Evolutionary conservation across 2,329 filamentous ascomycete species (phyloP), one percentile per base, ranked within the genome.

Genomic region (Cercospora berteroae): DNA sequence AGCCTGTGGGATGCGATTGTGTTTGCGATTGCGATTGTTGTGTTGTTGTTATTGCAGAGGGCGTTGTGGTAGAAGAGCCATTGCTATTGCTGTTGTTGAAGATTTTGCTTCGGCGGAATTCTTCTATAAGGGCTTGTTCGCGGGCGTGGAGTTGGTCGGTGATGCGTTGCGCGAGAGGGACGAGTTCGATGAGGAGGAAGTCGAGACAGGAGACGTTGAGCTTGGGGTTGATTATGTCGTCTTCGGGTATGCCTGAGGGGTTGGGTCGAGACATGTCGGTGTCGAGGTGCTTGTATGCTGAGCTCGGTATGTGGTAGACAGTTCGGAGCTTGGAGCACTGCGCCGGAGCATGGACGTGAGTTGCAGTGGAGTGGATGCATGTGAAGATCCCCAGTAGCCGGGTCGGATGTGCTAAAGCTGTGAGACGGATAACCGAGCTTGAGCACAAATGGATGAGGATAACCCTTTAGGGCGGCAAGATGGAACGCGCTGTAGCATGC

Each of bases 151-250:
- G 84, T 76, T 95, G 90, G 76, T 89, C 87, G 23, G 92, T 89
- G 69, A 98, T 86, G 71, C 95, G 89, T 80, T 96, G 93, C 5
- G 94, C 92, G 84, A 98, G 90, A 44, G 95, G 95, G 16, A 99
- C 95, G 64, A 99, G 88, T 83, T 99, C 95, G 78, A 98, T 98
- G 74, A 99, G 87, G 65, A 99, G 87, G 74, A 99, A 90, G 80
- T 99, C 95, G 75, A 99, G 88, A 78, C 91, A 93, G 58, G 94
- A 95, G 66, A 90, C 88, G 81, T 87, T 90, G 74, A 97, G 66
- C 71, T 77, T 77, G 62, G 77, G 74, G 33, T 69, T 66, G 50
- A 71, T 60, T 60, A 75, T 71, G 67, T 75, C 73, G 66, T 67
- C 69, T 52, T 67, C 62, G 57, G 63, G 60, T 8, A 65, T 29